Conservation (phyloP, 2,329 filamentous ascomycete species). For the Macrophomina tecta region DNA sequence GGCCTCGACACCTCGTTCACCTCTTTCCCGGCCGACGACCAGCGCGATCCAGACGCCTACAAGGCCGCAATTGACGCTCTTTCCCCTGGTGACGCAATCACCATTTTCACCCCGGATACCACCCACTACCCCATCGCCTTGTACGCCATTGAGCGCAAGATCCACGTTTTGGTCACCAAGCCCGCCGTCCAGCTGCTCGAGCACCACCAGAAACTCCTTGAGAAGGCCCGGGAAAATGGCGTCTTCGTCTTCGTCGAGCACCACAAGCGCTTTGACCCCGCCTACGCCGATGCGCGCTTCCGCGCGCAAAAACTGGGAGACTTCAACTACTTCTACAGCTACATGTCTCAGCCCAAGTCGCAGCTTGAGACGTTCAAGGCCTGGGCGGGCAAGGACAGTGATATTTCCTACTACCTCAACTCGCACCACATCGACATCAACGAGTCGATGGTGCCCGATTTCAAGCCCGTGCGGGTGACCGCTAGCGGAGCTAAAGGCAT, state of each 20-base stretch:
- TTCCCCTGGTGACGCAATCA: slow-evolving; percentile 83
- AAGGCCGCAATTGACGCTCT: slow-evolving; percentile 87
- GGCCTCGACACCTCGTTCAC: slow-evolving; percentile 83
- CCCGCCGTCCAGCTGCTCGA: slow-evolving; percentile 84
- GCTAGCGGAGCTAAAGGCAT: slow-evolving; percentile 80
- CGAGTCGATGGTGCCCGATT: slow-evolving; percentile 88
- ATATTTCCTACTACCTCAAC: slow-evolving; percentile 97
- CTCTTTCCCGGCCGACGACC: slow-evolving; percentile 78
- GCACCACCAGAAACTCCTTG: slow-evolving; percentile 78
- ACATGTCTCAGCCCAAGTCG: slow-evolving; percentile 92
- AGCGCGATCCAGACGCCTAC: slow-evolving; percentile 80
- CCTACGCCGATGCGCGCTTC: slow-evolving; percentile 85
- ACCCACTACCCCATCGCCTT: slow-evolving; percentile 92
- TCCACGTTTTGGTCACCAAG: slow-evolving; percentile 94
- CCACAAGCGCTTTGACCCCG: slow-evolving; percentile 95
- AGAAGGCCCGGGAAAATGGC: slow-evolving; percentile 72
- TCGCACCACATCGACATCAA: slow-evolving; percentile 92
- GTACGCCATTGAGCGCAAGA: slow-evolving; percentile 85
- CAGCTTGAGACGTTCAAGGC: slow-evolving; percentile 94
- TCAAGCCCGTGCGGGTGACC: slow-evolving; percentile 77
- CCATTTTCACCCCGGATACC: slow-evolving; percentile 93
- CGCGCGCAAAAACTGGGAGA: slow-evolving; percentile 79
- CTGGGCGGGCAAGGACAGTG: slow-evolving; percentile 89
- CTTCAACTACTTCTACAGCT: slow-evolving; percentile 98
- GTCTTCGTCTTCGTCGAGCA: slow-evolving; percentile 95